Conservation (phyloP, 2,329 filamentous ascomycete genomes). For the Colletotrichum godetiae region DNA sequence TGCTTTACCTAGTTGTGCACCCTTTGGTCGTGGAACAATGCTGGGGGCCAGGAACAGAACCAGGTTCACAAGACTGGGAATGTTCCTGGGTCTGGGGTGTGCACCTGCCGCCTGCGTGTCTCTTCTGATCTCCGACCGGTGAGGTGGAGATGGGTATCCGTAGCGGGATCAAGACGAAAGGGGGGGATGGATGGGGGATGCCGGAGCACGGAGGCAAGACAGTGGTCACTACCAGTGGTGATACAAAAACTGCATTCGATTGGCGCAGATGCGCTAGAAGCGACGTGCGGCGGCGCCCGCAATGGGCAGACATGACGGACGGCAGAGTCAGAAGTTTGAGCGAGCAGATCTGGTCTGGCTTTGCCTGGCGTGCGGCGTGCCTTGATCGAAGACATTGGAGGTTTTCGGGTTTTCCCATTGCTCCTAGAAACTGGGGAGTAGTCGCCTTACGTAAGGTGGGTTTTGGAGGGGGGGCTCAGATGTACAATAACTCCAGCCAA, state of each 20-base stretch:
- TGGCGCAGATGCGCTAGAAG: constrained; percentile 10
- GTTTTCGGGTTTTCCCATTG: constrained; percentile 18
- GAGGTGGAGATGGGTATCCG: constrained; percentile 2
- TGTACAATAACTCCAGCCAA: constrained; percentile 25
- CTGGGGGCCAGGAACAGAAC: not conserved
- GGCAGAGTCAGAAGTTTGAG: constrained; percentile 12
- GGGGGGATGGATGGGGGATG: not conserved
- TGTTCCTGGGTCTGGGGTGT: not conserved
- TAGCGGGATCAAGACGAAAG: constrained; percentile 4
- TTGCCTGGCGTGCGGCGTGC: no score
- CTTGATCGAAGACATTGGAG: not conserved
- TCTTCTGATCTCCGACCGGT: not conserved
- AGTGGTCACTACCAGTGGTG: not conserved
- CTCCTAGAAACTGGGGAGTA: constrained; percentile 16
- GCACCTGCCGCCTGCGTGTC: not conserved
- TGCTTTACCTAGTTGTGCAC: constrained; percentile 22
- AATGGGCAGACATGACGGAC: not conserved
- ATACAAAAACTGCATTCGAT: constrained; percentile 21
- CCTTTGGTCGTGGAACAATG: constrained; percentile 6
- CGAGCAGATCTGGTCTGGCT: constrained; percentile 15
- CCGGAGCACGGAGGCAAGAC: constrained; percentile 17
- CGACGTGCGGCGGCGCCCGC: constrained; percentile 5
- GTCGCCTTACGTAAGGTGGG: constrained; percentile 26
- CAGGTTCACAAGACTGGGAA: not conserved
- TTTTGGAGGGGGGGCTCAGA: not conserved